Percentiles rank a stretch among this genome's conserved stretches.
phyloP scores from a whole-genome alignment of 2,329 filamentous ascomycete genomes.

The Colletotrichum orchidophilum region DNA sequence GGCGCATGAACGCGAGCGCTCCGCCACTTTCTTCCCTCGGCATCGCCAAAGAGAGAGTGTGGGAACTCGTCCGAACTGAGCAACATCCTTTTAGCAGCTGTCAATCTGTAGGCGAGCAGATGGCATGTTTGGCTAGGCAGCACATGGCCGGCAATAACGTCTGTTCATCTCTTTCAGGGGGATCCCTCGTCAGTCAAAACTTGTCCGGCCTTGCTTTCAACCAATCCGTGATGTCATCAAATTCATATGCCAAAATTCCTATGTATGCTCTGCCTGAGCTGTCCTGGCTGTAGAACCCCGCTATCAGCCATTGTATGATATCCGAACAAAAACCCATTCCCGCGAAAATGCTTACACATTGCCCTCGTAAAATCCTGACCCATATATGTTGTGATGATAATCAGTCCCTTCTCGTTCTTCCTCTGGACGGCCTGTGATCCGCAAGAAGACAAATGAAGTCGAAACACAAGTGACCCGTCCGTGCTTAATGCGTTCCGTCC shows the following conservation, averaged over 20 bases:
- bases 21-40: neutral
- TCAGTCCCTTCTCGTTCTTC: neutral
- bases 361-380: neutral
- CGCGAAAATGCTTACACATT: slow-evolving; percentile 1
- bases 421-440: neutral
- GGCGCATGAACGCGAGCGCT: neutral
- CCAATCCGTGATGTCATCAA: neutral
- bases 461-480: neutral
- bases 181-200: neutral
- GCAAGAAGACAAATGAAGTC: neutral
- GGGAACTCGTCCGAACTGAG: neutral
- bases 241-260: neutral
- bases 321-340: slow-evolving; percentile 9
- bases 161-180: neutral
- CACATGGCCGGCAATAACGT: neutral
- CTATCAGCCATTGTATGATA: slow-evolving; percentile 23
- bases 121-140: neutral
- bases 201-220: neutral
- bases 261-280: slow-evolving; percentile 24
- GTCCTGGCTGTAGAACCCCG: slow-evolving; percentile 31
- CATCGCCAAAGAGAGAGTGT: neutral
- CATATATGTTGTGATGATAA: slow-evolving; percentile 6
- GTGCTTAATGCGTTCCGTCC: slow-evolving; percentile 11
- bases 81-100: neutral
- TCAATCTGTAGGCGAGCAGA: neutral